Conservation (phyloP, 495 filamentous ascomycete species). For the Hypomontagnella submonticulosa region DNA sequence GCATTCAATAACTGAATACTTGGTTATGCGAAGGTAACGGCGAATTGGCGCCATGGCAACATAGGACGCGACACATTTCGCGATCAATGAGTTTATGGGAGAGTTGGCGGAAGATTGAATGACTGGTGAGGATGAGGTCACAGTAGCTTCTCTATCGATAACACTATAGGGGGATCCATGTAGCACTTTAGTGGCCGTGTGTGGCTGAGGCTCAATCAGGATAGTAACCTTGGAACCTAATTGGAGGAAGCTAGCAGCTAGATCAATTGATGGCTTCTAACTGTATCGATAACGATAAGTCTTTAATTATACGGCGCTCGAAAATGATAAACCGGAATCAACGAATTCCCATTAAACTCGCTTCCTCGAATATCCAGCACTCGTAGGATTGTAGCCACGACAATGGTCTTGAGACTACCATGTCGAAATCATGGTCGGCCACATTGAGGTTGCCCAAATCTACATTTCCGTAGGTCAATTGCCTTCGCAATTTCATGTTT, state of each 20-base stretch:
- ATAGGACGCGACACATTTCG: constrained; percentile 27
- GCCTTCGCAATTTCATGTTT: background rate
- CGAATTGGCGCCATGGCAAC: constrained; percentile 80
- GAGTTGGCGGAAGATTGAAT: background rate
- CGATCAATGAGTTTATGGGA: constrained; percentile 6
- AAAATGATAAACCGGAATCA: background rate
- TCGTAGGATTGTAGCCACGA: constrained; percentile 7
- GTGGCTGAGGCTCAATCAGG: constrained; percentile 21
- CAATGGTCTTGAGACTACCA: constrained; percentile 47
- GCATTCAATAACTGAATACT: constrained; percentile 91
- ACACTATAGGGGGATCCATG: background rate
- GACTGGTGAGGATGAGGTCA: constrained; percentile 28
- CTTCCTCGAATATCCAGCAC: background rate
- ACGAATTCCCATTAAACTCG: constrained; percentile 4
- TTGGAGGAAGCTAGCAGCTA: constrained; percentile 4
- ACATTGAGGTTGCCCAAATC: constrained; percentile 62
- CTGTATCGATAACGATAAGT: constrained; percentile 20
- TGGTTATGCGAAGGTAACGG: constrained; percentile 83
- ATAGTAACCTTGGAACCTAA: constrained; percentile 1
- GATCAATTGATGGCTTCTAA: background rate
- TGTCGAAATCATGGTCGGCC: constrained; percentile 62
- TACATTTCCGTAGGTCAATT: constrained; percentile 57
- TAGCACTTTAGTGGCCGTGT: background rate
- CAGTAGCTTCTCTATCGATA: constrained; percentile 20
- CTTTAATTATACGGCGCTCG: background rate